Percentiles rank a stretch among this genome's conserved stretches.
Evolutionary conservation across 805 yeast species (phyloP).

Genomic region (Lipomyces chichibuensis): DNA sequence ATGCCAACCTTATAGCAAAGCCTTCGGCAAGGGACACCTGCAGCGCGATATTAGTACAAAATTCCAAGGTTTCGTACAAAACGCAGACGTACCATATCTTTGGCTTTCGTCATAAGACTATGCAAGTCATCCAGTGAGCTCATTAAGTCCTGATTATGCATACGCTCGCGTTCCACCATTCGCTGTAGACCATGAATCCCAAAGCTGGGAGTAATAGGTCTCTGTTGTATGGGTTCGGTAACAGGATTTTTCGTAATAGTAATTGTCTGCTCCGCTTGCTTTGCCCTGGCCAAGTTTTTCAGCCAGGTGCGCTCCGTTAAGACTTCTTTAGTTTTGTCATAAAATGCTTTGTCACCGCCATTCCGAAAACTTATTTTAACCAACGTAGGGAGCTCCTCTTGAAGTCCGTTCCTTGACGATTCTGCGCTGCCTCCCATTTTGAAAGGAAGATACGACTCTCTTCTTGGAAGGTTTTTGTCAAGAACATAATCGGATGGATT

Average conservation of each 20-base stretch:
- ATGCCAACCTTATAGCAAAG: slow-evolving; percentile 41
- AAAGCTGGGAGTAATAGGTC: slow-evolving; percentile 35
- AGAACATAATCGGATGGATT: slow-evolving; percentile 31
- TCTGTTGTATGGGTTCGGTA: background rate
- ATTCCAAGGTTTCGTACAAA: background rate
- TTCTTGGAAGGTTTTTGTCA: slow-evolving; percentile 10
- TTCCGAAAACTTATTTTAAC: slow-evolving; percentile 75
- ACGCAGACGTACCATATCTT: slow-evolving; percentile 56
- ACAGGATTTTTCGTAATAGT: background rate
- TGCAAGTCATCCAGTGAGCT: slow-evolving; percentile 74
- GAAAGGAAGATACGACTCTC: slow-evolving; percentile 26
- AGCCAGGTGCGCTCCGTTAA: slow-evolving; percentile 58
- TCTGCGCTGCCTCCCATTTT: background rate
- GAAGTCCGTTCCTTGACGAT: background rate
- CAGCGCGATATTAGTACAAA: background rate
- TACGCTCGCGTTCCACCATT: slow-evolving; percentile 56
- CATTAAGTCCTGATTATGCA: slow-evolving; percentile 62
- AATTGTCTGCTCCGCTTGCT: slow-evolving; percentile 9
- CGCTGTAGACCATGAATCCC: slow-evolving; percentile 76
- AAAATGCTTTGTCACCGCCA: slow-evolving; percentile 63
- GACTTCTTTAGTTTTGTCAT: slow-evolving; percentile 50
- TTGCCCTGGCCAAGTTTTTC: slow-evolving; percentile 21
- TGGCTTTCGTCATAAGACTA: slow-evolving; percentile 72
- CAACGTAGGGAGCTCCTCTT: slow-evolving; percentile 4
- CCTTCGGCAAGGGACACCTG: slow-evolving; percentile 47